Conservation (phyloP, 768 basidiomycete genomes). For the Cystobasidium tubakii region DNA sequence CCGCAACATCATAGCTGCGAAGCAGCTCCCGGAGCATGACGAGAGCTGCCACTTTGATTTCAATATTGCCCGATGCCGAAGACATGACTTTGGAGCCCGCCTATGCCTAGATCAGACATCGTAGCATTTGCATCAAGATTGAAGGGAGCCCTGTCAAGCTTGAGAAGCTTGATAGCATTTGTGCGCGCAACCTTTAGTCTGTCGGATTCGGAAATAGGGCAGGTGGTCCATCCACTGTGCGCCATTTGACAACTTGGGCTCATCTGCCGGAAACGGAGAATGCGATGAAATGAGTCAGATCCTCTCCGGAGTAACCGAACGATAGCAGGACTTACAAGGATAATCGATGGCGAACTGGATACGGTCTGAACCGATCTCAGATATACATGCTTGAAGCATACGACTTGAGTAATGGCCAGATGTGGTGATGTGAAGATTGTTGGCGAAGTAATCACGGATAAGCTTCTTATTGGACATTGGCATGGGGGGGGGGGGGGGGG, state of each 20-base stretch:
- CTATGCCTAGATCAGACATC: conserved; percentile 7
- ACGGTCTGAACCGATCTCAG: background rate
- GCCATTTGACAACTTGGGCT: conserved; percentile 11
- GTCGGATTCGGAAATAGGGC: conserved; percentile 24
- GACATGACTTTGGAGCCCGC: conserved; percentile 18
- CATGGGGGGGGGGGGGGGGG: too few relatives aligned
- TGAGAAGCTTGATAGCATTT: conserved; percentile 37
- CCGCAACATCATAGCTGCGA: too few relatives aligned
- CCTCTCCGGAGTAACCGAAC: too few relatives aligned
- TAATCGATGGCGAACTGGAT: conserved; percentile 34
- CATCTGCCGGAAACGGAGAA: too few relatives aligned
- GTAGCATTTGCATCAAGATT: conserved; percentile 9
- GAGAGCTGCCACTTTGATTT: too few relatives aligned
- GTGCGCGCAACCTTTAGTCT: conserved; percentile 32
- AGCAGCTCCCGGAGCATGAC: too few relatives aligned
- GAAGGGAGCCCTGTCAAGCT: conserved; percentile 24
- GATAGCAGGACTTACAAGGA: conserved; percentile 4
- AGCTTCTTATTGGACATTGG: conserved; percentile 17
- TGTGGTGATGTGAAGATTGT: conserved; percentile 29
- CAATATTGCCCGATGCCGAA: conserved; percentile 6
- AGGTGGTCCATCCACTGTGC: conserved; percentile 26
- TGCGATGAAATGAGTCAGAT: background rate
- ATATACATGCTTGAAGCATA: conserved; percentile 14
- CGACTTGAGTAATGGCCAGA: conserved; percentile 23
- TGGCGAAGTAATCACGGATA: conserved; percentile 21